Conservation (phyloP, 2,329 filamentous ascomycete species). For the Geosmithia morbida region DNA sequence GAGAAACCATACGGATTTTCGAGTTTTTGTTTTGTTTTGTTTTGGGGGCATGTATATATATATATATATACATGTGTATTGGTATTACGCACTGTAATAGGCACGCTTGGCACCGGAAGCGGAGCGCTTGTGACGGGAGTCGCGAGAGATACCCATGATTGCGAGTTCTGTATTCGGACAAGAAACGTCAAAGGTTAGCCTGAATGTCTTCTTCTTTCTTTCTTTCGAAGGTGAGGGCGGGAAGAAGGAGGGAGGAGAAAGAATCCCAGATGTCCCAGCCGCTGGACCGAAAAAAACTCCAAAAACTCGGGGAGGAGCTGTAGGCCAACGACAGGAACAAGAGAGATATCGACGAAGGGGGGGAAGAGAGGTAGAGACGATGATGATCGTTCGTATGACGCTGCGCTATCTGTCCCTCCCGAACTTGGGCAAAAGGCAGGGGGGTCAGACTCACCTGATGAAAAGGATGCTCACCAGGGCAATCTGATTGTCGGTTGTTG, state of each 20-base stretch:
- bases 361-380: neutral
- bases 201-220: neutral
- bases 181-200: conserved; percentile 9
- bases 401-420: neutral
- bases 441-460: conserved; percentile 29
- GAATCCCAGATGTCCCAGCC: neutral
- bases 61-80: neutral
- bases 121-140: conserved; percentile 99
- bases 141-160: conserved; percentile 99
- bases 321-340: neutral
- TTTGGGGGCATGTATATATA: conserved; percentile 31
- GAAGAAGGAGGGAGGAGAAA: neutral
- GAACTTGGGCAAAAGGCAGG: no score
- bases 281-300: no score
- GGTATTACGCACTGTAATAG: conserved; percentile 61
- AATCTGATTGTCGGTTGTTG: conserved; percentile 26
- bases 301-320: neutral
- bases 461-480: conserved; percentile 30
- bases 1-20: conserved; percentile 4
- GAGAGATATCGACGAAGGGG: neutral
- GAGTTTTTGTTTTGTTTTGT: neutral
- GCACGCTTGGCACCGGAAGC: conserved; percentile 96
- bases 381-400: neutral
- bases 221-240: neutral
- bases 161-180: conserved; percentile 42